A percentile compares a stretch with the other conserved stretches of the same genome.
Conservation (phyloP, 768 basidiomycete genomes). For the Boletus patriciae region DNA sequence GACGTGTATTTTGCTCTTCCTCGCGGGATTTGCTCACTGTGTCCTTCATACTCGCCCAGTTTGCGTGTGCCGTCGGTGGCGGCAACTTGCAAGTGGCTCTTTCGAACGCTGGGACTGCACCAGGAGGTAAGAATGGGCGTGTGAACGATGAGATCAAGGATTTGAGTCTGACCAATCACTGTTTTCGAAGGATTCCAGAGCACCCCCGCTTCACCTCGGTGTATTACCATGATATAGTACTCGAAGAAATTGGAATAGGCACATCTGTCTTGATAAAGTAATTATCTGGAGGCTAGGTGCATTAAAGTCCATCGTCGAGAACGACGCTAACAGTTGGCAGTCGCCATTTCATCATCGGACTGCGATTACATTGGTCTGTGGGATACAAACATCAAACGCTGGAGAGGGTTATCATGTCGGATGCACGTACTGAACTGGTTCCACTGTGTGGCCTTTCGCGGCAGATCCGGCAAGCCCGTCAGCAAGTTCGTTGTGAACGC, state of each 20-base stretch:
- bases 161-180: background rate
- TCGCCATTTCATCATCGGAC: background rate
- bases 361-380: background rate
- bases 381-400: background rate
- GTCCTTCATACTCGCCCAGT: background rate
- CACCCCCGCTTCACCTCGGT: background rate
- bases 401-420: background rate
- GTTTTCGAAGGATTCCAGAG: background rate
- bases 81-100: no score
- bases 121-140: no score
- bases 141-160: no score
- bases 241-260: background rate
- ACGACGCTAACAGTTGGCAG: background rate
- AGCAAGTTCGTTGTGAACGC: background rate
- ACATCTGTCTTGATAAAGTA: background rate
- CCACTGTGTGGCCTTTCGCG: background rate
- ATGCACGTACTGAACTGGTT: background rate
- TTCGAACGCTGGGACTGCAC: no score
- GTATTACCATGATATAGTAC: background rate
- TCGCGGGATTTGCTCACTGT: background rate
- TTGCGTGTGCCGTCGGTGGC: background rate
- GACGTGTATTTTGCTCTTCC: background rate
- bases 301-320: background rate
- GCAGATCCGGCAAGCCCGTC: background rate
- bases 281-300: no score